Base-by-base conservation (phyloP, 345 rosid species). In the Populus nigra region DNA sequence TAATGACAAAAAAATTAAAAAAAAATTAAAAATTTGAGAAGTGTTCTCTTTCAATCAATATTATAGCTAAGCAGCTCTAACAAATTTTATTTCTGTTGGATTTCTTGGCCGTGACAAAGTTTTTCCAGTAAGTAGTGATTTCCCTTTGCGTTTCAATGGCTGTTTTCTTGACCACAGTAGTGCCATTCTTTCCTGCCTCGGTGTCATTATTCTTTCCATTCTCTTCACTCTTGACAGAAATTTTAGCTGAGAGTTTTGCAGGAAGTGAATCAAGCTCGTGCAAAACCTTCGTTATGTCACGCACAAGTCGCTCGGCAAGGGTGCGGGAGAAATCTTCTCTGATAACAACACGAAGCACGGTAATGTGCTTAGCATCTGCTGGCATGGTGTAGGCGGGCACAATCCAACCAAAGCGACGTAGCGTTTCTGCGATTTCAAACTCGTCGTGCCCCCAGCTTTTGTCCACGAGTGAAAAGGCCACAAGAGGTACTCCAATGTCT, bases 351-450 rank as follows among this genome's bases (percentile, higher is more conserved):
- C 99, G 97, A 0, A 95, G 87, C 65, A 95, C 99, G 0, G 99
- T 95, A 12, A 95, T 72, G 79, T 95, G 97, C 75, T 93, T 92
- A 3, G 97, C 99, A 67, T 93, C 89, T 0, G 98, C 94, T 0
- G 98, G 98, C 97, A 94, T 92, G 12, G 93, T 89, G 83, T 94
- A 94, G 55, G 98, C 98, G 0, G 98, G 98, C 75, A 94, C 97
- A 1, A 94, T 93, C 98, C 98, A 94, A 0, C 98, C 98, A n/a
- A 86, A 93, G 22, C 98, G 91, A 5, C 98, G 91, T 35, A 94
- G 88, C 90, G 83, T 82, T 45, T 94, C 97, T 0, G 98, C 84
- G 49, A 94, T 87, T 81, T 93, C 95, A 27, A 91, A 93, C 74
- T 94, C 98, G 25, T 86, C 80, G 73, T 94, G 92, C 18, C 84